These are phyloP conservation scores for Aspergillus sp. DNA, from an alignment of 2,329 filamentous ascomycete species.

Conservation along the genomic window DNA sequence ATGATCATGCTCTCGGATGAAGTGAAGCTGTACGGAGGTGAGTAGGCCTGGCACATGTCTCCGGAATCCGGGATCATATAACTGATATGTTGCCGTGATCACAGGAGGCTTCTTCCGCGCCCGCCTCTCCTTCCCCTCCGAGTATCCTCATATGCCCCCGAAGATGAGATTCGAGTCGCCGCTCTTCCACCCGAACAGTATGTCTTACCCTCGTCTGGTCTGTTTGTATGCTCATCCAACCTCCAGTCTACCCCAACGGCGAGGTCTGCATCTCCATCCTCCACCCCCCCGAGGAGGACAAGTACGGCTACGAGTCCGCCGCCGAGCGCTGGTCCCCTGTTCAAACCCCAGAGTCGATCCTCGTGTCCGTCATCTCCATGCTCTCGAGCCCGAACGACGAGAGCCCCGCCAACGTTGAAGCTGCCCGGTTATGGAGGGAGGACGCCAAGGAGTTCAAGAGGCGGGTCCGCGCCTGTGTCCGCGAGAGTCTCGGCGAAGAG, in stretches of 20 bases:
- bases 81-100: conserved; percentile 1
- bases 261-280: conserved; percentile 95
- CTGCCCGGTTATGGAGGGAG: conserved; percentile 77
- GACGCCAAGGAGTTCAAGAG: conserved; percentile 70
- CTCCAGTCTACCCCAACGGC: conserved; percentile 66
- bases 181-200: conserved; percentile 87
- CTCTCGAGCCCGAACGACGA: conserved; percentile 90
- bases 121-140: conserved; percentile 67
- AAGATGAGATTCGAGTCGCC: conserved; percentile 78
- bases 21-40: conserved; percentile 87
- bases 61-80: background rate
- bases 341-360: conserved; percentile 87
- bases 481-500: conserved; percentile 71
- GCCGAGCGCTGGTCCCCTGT: conserved; percentile 90
- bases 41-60: too few species aligned
- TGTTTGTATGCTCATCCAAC: conserved; percentile 1
- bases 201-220: background rate
- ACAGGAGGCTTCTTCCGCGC: conserved; percentile 88
- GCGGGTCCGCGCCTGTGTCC: conserved; percentile 65
- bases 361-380: conserved; percentile 85
- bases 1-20: conserved; percentile 98
- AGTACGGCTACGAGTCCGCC: conserved; percentile 85
- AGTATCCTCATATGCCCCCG: conserved; percentile 82
- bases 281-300: conserved; percentile 88
- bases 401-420: conserved; percentile 90